Base-by-base conservation (phyloP, 192 early-diverging fungal genomes). In the Coemansia sp. region DNA sequence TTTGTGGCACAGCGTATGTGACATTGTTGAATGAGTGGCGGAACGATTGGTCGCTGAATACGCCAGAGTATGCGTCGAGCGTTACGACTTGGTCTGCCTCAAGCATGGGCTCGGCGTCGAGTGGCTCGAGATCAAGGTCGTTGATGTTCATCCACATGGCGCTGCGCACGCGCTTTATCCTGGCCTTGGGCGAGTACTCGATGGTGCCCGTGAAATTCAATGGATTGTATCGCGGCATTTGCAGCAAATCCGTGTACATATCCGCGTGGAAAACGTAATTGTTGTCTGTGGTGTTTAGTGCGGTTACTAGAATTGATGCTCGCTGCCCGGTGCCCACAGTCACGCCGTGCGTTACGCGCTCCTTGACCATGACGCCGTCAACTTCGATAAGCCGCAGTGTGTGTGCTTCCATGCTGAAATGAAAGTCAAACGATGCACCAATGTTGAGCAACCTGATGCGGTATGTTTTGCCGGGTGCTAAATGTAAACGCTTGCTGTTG, bases 1-100 rank as follows among this genome's bases (percentile, higher is more conserved):
- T 87, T 34, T 78, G 74, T 36, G 92, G 91, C 46, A 69, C 44
- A 57, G 85, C 68, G 70, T 88, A 95, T 13, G 89, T 81, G 58
- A 88, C 78, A n/a, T 89, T 86, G 85, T 93, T 92, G 87, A 94
- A 95, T 27, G 89, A 85, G 73, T 88, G 91, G 72, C 89, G 90
- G 89, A 93, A 94, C 71, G 85, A 80, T 71, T 89, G 89, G 73
- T 94, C 91, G 58, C 83, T 80, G 70, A 94, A 89, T 62, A 73
- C 70, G 33, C 90, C 90, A 9, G 88, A 87, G 44, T 82, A 77
- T 20, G 80, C 80, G 31, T 82, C 69, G 46, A 93, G 74, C 9
- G 78, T 79, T 24, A 88, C 68, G n/a, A 72, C 53, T 31, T 74
- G 49, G 66, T 87, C 81, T 40, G 88, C 77, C 7, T 65, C 66